These are phyloP conservation scores for Xylaria bambusicola DNA, from an alignment of 495 filamentous ascomycete species.

Conservation along the genomic window DNA sequence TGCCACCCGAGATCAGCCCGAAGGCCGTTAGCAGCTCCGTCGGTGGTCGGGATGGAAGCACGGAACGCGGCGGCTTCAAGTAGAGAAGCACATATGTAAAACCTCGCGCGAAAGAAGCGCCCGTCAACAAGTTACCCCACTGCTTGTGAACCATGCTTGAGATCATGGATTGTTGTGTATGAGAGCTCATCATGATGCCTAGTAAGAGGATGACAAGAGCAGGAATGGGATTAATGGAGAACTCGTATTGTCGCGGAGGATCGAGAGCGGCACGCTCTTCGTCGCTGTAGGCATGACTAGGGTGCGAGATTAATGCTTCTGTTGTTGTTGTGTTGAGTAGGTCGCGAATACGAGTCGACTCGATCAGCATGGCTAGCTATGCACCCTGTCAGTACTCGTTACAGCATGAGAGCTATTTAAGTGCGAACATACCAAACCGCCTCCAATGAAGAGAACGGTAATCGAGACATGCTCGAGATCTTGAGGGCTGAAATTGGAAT, in stretches of 20 bases:
- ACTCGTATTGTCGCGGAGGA: slow-evolving; percentile 65
- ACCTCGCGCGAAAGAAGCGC: slow-evolving; percentile 73
- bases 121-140: slow-evolving; percentile 87
- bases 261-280: slow-evolving; percentile 54
- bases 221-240: slow-evolving; percentile 88
- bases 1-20: slow-evolving; percentile 81
- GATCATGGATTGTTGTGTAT: slow-evolving; percentile 81
- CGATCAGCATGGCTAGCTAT: slow-evolving; percentile 89
- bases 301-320: slow-evolving; percentile 37
- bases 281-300: slow-evolving; percentile 37
- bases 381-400: slow-evolving; percentile 20
- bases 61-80: slow-evolving; percentile 78
- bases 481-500: slow-evolving; percentile 67
- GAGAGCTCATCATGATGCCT: slow-evolving; percentile 92
- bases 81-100: slow-evolving; percentile 81
- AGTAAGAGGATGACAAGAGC: slow-evolving; percentile 81
- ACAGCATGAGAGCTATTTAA: not conserved
- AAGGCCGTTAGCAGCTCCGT: slow-evolving; percentile 85
- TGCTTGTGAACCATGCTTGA: slow-evolving; percentile 93
- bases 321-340: slow-evolving; percentile 67
- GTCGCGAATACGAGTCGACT: slow-evolving; percentile 69
- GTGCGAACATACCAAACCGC: slow-evolving; percentile 69
- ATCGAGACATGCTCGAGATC: slow-evolving; percentile 95
- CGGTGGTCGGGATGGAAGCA: slow-evolving; percentile 86
- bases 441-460: slow-evolving; percentile 90